A percentile compares a stretch with the other conserved stretches of the same genome.
Evolutionary conservation across 2,329 filamentous ascomycete genomes (phyloP).

Genomic region (Calonectria fujianensis): DNA sequence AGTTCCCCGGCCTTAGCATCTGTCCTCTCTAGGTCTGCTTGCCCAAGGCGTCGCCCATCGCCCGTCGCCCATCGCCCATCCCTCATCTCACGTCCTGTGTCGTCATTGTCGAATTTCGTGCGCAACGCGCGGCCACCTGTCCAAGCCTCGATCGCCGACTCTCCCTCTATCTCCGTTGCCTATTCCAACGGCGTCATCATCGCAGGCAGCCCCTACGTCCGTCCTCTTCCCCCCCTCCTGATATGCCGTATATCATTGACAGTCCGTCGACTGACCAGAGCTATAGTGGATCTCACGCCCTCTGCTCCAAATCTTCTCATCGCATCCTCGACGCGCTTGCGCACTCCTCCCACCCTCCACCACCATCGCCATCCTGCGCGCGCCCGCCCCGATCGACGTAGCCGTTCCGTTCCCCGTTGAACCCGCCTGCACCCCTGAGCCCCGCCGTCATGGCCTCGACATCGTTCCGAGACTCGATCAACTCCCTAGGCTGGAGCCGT

Average conservation of each 20-base stretch:
- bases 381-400: conserved; percentile 51
- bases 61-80: conserved; percentile 43
- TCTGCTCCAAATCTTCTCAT: conserved; percentile 32
- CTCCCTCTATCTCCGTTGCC: conserved; percentile 39
- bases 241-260: conserved; percentile 49
- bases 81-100: conserved; percentile 38
- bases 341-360: conserved; percentile 49
- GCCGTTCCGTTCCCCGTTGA: conserved; percentile 51
- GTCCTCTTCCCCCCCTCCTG: conserved; percentile 34
- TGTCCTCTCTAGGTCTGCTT: conserved; percentile 42
- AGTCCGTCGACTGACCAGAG: conserved; percentile 50
- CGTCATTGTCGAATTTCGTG: conserved; percentile 50
- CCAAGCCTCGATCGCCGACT: conserved; percentile 49
- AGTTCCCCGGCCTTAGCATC: conserved; percentile 53
- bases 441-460: conserved; percentile 82
- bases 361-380: conserved; percentile 45
- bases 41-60: conserved; percentile 30
- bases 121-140: conserved; percentile 58
- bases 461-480: conserved; percentile 95
- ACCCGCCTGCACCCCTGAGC: conserved; percentile 48
- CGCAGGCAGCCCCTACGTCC: conserved; percentile 36
- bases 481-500: conserved; percentile 94
- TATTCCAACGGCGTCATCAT: conserved; percentile 49
- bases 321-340: conserved; percentile 36
- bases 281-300: conserved; percentile 35